Evolutionary conservation across 176 grass and related monocot genomes (phyloP), one percentile per base, ranked within the genome.

Genomic region (Musa troglodytarum): DNA sequence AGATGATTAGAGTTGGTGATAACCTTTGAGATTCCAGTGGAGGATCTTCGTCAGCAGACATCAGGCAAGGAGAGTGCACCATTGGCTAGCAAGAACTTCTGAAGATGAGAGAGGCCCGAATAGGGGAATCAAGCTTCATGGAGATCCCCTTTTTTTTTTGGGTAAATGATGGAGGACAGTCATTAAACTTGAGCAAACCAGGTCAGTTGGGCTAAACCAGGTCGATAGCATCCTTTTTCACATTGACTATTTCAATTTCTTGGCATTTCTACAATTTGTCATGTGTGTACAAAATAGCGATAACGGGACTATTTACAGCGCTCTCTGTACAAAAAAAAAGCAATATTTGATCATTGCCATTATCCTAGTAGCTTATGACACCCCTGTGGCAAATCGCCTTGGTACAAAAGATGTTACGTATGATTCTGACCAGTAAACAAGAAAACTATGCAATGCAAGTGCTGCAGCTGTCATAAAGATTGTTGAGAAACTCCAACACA

Each of bases 401-500:
- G 10, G 52, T 79, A 78, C 51, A 75, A 68, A 62, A 10, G 80
- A 25, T 2, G 64, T 17, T 52, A 83, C 49, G 54, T 76, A 78
- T 9, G 83, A 23, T 22, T 86, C 69, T 10, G 74, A 87, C 12
- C 83, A 61, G 61, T 86, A 55, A 25, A 89, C 79, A 1, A 89
- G 24, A 21, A 82, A 89, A 10, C 84, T 86, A 75, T 81, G 73
- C 2, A 80, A 23, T n/a, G 76, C 90, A 57, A 92, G 53, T 0
- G 84, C 85, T 1, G 74, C 74, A 3, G 84, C 81, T 6, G 65
- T 63, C 2, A 72, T 73, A 1, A 69, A 82, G 11, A 89, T 29
- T 0, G 58, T 52, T 0, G 88, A n/a, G 67, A 63, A 49, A 49
- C 49, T 89, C 84, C 84, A 92, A 74, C 84, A 67, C 82, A 87